phyloP scores from a whole-genome alignment of 1,284 basidiomycete genomes.

The Flammula alnicola region DNA sequence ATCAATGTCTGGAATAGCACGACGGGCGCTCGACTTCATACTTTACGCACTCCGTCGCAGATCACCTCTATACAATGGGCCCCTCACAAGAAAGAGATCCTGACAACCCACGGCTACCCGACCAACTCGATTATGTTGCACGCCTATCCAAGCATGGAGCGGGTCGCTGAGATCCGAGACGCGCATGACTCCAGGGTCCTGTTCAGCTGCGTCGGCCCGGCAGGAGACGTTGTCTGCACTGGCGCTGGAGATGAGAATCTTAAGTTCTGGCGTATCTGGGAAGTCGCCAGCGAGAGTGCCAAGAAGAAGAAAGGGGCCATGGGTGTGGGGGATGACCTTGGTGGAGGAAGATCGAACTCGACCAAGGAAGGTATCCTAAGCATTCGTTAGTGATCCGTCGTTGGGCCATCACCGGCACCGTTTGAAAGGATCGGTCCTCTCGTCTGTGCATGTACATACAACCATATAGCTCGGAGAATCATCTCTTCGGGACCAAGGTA shows the following conservation, averaged over 20 bases:
- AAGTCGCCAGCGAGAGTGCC: slow-evolving; percentile 54
- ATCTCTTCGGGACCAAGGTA: too few species aligned
- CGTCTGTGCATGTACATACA: too few species aligned
- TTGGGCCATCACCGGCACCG: too few species aligned
- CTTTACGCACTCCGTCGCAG: slow-evolving; percentile 85
- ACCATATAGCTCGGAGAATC: too few species aligned
- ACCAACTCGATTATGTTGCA: slow-evolving; percentile 74
- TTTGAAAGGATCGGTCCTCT: too few species aligned
- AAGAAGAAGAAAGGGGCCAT: slow-evolving; percentile 57
- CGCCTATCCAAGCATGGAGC: slow-evolving; percentile 70
- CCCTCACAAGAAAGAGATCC: slow-evolving; percentile 87
- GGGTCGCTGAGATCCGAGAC: slow-evolving; percentile 87
- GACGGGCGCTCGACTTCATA: slow-evolving; percentile 87
- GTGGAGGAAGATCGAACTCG: slow-evolving; percentile 41
- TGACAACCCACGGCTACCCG: slow-evolving; percentile 94
- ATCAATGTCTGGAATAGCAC: slow-evolving; percentile 94
- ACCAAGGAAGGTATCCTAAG: slow-evolving; percentile 45
- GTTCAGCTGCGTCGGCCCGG: slow-evolving; percentile 84
- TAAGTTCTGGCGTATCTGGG: slow-evolving; percentile 91
- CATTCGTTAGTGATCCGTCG: too few species aligned
- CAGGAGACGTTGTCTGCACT: slow-evolving; percentile 88
- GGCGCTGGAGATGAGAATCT: slow-evolving; percentile 93
- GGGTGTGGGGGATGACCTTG: slow-evolving; percentile 32
- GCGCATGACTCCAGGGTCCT: slow-evolving; percentile 92
- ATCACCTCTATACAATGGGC: slow-evolving; percentile 93